Evolutionary conservation across 1,284 basidiomycete genomes (phyloP), one percentile per base, ranked within the genome.

Genomic region (Cryptococcus sp.): DNA sequence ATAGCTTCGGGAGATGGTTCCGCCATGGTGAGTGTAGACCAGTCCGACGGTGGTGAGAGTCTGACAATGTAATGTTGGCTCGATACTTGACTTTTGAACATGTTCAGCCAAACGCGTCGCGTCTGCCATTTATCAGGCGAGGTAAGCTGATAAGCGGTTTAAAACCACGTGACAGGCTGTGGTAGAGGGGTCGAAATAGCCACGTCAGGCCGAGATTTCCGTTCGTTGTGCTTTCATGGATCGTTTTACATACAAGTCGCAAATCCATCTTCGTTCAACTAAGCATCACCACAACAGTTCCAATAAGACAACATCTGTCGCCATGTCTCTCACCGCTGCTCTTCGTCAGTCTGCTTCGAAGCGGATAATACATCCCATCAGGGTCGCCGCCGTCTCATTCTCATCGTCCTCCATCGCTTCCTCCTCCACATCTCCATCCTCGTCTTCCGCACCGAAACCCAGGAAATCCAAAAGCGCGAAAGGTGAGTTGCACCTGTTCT

Each of bases 1-100:
- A 78, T 65, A 20, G 66, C 61, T 43, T 65, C 68, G 41, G 67
- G 54, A 5, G 61, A 53, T 35, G 71, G 63, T 52, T 72, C 68
- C 27, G 66, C 65, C 72, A 75, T 76, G 47, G 17, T 68, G 50
- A 8, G 23, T 39, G 47, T 47, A 5, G 20, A 23, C 5, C 16
- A 27, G 16, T 42, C 8, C 5, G 30, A 35, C 13, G 30, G 4
- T 8, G 30, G 19, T 23, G n/a, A 35, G 19, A 23, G 10, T 15
- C 16, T 38, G 39, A 13, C 52, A 13, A 46, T 17, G 48, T 50
- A 22, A 27, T 50, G 48, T 19, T 50, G 22, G 5, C 11, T n/a
- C 38, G 48, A 27, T 50, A 35, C 50, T 23, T 40, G 35, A 53
- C 47, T 40, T 48, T 43, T 47, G 38, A 47, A 49, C 55, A 51